A percentile compares a stretch with the other conserved stretches of the same genome.
phyloP scores from a whole-genome alignment of 2,329 filamentous ascomycete species.

The Lojkania enalia region DNA sequence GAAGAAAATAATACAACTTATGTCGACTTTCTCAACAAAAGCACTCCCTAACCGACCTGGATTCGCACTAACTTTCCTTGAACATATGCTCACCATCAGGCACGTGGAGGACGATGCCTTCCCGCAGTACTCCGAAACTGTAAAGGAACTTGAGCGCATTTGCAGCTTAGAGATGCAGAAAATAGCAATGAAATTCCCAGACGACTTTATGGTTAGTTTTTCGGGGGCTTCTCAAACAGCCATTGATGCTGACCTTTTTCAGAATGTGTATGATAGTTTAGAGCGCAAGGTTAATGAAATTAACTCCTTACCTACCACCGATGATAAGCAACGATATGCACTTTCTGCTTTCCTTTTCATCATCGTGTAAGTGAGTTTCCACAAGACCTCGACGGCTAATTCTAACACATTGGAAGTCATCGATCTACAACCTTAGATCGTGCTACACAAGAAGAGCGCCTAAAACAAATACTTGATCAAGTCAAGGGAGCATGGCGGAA shows the following conservation, averaged over 20 bases:
- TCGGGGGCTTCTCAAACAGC: background rate
- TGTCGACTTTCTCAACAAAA: slow-evolving; percentile 82
- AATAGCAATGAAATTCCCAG: slow-evolving; percentile 85
- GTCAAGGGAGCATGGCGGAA: slow-evolving; percentile 80
- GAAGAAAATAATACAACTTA: slow-evolving; percentile 78
- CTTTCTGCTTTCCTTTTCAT: slow-evolving; percentile 92
- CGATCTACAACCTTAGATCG: slow-evolving; percentile 76
- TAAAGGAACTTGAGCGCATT: slow-evolving; percentile 84
- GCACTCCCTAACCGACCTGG: slow-evolving; percentile 74
- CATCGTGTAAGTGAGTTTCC: slow-evolving; percentile 67
- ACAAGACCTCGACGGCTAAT: background rate
- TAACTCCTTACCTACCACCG: slow-evolving; percentile 69
- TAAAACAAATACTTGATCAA: slow-evolving; percentile 79
- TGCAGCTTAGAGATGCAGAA: slow-evolving; percentile 87
- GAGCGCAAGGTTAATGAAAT: slow-evolving; percentile 82
- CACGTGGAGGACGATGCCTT: slow-evolving; percentile 72
- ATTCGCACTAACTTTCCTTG: slow-evolving; percentile 86
- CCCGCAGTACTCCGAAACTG: slow-evolving; percentile 78
- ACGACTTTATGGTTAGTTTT: slow-evolving; percentile 73
- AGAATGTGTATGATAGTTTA: slow-evolving; percentile 85
- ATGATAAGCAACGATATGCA: slow-evolving; percentile 82
- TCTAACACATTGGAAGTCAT: slow-evolving; percentile 59
- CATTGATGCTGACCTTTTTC: slow-evolving; percentile 19
- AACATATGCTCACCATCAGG: slow-evolving; percentile 85
- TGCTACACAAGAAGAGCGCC: slow-evolving; percentile 68